phyloP scores from a whole-genome alignment of 225 moss, liverwort and hornwort genomes.

The Physcomitrium patens region DNA sequence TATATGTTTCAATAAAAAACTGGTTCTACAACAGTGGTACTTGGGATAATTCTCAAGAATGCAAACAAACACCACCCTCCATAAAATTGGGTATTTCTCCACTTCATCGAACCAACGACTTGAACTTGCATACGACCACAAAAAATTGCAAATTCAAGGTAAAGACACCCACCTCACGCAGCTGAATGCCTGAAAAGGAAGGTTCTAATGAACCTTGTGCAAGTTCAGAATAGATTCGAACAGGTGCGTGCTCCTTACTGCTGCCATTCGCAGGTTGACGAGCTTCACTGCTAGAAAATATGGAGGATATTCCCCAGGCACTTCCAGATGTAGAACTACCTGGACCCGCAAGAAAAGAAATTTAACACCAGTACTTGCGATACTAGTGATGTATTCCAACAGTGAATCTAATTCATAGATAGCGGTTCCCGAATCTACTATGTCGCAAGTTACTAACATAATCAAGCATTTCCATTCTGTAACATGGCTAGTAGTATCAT shows the following conservation, averaged over 20 bases:
- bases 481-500: constrained; percentile 9
- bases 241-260: constrained; percentile 77
- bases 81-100: neutral
- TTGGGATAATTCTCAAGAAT: constrained; percentile 17
- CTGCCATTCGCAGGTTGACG: constrained; percentile 74
- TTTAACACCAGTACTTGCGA: neutral
- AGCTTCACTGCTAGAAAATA: constrained; percentile 82
- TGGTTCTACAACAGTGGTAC: neutral
- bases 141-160: constrained; percentile 10
- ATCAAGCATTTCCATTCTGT: neutral
- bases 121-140: neutral
- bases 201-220: constrained; percentile 80
- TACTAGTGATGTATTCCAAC: neutral
- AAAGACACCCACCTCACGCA: constrained; percentile 72
- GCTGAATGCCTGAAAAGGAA: constrained; percentile 86
- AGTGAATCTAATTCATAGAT: constrained; percentile 6
- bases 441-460: constrained; percentile 1
- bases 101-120: neutral
- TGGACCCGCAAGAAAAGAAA: constrained; percentile 28
- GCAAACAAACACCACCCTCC: neutral
- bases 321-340: constrained; percentile 69
- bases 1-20: neutral
- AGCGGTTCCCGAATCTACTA: constrained; percentile 4
- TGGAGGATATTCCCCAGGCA: constrained; percentile 97
- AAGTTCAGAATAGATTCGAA: constrained; percentile 82